A percentile compares a stretch with the other conserved stretches of the same genome.
Evolutionary conservation across 2,329 filamentous ascomycete species (phyloP).

Genomic region (Sclerotinia trifoliorum): DNA sequence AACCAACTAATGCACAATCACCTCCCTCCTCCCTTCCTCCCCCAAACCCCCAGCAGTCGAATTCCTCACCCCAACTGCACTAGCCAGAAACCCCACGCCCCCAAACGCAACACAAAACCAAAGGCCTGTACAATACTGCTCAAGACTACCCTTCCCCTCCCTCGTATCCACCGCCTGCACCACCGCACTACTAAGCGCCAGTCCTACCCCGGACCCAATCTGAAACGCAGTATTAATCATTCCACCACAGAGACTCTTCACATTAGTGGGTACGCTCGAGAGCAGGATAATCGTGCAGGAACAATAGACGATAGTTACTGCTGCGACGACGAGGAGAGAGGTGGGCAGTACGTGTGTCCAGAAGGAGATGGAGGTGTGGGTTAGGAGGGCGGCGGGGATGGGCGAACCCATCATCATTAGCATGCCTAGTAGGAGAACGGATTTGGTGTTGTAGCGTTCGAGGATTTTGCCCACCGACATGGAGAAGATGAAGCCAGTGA

Average conservation of each 20-base stretch:
- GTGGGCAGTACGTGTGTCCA: slow-evolving; percentile 17
- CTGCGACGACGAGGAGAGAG: slow-evolving; percentile 41
- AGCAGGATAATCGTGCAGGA: slow-evolving; percentile 45
- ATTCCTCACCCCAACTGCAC: slow-evolving; percentile 33
- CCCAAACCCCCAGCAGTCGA: slow-evolving; percentile 9
- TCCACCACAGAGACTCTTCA: slow-evolving; percentile 44
- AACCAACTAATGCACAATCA: background rate
- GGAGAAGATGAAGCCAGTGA: slow-evolving; percentile 43
- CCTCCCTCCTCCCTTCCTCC: background rate
- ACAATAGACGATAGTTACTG: slow-evolving; percentile 45
- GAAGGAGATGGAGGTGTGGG: background rate
- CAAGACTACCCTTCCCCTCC: slow-evolving; percentile 38
- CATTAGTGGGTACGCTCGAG: slow-evolving; percentile 43
- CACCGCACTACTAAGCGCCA: slow-evolving; percentile 44
- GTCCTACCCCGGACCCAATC: slow-evolving; percentile 44
- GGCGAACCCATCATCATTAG: slow-evolving; percentile 19
- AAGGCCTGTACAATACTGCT: slow-evolving; percentile 44
- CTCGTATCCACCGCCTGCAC: slow-evolving; percentile 43
- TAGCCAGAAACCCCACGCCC: slow-evolving; percentile 40
- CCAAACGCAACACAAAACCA: slow-evolving; percentile 46
- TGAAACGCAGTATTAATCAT: slow-evolving; percentile 47
- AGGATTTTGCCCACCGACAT: slow-evolving; percentile 42
- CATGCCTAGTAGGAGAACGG: slow-evolving; percentile 16
- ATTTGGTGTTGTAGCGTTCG: slow-evolving; percentile 41
- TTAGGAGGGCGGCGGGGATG: slow-evolving; percentile 11